Base-by-base conservation (phyloP, 169 alveolate species). In the Plasmodium ovale region DNA sequence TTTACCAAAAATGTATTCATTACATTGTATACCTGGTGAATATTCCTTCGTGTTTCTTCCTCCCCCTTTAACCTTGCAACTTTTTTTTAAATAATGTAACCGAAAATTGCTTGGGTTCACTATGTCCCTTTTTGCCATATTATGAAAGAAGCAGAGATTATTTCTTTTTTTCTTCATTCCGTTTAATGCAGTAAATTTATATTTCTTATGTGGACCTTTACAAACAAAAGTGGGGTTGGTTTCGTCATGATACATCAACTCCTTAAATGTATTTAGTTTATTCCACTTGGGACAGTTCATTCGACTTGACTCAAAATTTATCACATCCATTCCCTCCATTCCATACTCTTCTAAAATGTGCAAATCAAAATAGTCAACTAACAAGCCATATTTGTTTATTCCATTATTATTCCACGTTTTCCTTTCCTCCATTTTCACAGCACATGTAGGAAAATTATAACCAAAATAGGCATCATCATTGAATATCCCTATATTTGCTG, bases 291-390 rank as follows among this genome's bases (percentile, higher is more conserved):
- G 31, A 9, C 29, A 27, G n/a, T 53, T 29, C 16, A 35, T 42
- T 10, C 25, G n/a, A 0, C 44, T 59, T 51, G 44, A 9, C 39
- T 73, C 67, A 73, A 31, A 14, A 37, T 39, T n/a, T 27, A 6
- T 5, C 35, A 35, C 16, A 0, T n/a, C 47, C 31, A 0, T 5
- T 37, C 29, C 27, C n/a, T 58, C 69, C 47, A 49, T 56, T 16
- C 33, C 56, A 35, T 74, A 74, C 51, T 82, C 90, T 49, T 82
- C 90, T 31, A 82, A 82, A 21, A 82, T 49, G 29, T 37, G 21
- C 25, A 51, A 82, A 59, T 65, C 84, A 59, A 82, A 82, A 21
- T 37, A 82, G 23, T 82, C 84, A 1, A 47, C 29, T 31, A 42
- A 16, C 3, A 60, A 16, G 23, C 35, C 39, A 58, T 6, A 49